These are phyloP conservation scores for Malassezia yamatoensis DNA, from an alignment of 1,284 basidiomycete species.

Conservation along the genomic window DNA sequence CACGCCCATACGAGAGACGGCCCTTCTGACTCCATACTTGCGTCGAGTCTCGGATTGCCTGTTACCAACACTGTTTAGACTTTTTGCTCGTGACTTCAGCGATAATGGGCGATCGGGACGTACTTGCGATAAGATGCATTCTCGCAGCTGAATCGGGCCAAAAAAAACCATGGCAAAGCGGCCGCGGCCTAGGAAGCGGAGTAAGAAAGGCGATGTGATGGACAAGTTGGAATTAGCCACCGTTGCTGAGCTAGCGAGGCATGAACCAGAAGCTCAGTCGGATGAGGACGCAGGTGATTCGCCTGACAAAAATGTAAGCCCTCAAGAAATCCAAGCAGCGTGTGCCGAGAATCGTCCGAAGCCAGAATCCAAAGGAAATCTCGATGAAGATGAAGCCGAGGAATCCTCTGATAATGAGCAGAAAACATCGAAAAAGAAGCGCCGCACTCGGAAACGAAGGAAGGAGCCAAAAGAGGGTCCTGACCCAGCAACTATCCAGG, in stretches of 20 bases:
- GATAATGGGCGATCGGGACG: neutral
- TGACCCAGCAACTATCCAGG: neutral
- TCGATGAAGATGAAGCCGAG: neutral
- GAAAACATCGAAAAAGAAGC: slow-evolving; percentile 1
- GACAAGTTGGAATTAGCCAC: neutral
- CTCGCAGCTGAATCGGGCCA: neutral
- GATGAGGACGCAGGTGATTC: neutral
- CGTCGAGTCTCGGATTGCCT: neutral
- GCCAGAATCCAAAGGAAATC: too few species aligned
- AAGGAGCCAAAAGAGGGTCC: slow-evolving; percentile 14
- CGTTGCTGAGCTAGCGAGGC: neutral
- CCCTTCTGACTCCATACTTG: neutral
- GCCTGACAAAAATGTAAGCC: too few species aligned
- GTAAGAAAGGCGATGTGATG: neutral
- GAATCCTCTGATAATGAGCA: neutral
- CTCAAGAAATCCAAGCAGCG: too few species aligned
- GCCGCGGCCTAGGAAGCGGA: slow-evolving; percentile 9
- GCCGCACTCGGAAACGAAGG: slow-evolving; percentile 17
- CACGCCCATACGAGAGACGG: slow-evolving; percentile 1
- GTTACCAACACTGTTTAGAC: neutral
- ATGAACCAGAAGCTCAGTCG: neutral
- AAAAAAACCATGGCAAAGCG: slow-evolving; percentile 15
- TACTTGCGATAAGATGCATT: neutral
- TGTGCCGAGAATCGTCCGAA: too few species aligned
- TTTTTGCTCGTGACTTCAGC: neutral